Conservation (phyloP, 2,329 filamentous ascomycete species). For the Sporothrix euskadiensis region DNA sequence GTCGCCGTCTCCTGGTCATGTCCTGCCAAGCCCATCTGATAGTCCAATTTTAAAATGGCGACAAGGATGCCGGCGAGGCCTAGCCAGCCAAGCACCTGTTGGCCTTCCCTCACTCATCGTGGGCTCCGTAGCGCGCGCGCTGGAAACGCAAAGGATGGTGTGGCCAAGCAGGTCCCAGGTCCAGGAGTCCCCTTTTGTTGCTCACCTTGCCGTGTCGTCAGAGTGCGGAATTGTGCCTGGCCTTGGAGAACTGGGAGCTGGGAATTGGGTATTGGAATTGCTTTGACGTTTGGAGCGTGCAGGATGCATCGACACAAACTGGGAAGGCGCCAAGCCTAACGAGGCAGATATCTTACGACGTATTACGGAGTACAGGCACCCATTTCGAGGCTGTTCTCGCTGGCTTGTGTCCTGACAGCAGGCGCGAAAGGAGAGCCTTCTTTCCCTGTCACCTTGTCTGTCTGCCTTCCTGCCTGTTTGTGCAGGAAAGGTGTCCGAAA, state of each 20-base stretch:
- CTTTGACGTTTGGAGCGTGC: not conserved
- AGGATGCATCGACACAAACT: too few relatives aligned
- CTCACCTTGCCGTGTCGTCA: not conserved
- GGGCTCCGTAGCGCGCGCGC: conserved; percentile 17
- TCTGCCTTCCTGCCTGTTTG: not conserved
- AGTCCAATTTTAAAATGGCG: conserved; percentile 23
- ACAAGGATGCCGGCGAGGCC: conserved; percentile 14
- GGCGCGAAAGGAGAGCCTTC: not conserved
- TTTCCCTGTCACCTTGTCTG: not conserved
- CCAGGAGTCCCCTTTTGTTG: not conserved
- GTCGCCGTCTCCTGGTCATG: not conserved
- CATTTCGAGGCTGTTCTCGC: not conserved
- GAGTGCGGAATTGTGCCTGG: not conserved
- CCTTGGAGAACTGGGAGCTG: not conserved
- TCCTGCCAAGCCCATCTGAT: conserved; percentile 15
- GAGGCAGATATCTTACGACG: conserved; percentile 3
- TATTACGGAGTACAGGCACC: not conserved
- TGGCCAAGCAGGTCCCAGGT: not conserved
- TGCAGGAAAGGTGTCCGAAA: not conserved
- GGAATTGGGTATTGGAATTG: not conserved
- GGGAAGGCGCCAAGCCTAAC: conserved; percentile 14
- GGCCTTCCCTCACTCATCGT: conserved; percentile 1
- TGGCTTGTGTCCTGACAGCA: not conserved
- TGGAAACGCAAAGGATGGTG: not conserved
- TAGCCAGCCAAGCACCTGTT: conserved; percentile 2